Percentiles rank a stretch among this genome's conserved stretches.
Conservation (phyloP, 78 protist species). For the Tieghemostelium lacteum region DNA sequence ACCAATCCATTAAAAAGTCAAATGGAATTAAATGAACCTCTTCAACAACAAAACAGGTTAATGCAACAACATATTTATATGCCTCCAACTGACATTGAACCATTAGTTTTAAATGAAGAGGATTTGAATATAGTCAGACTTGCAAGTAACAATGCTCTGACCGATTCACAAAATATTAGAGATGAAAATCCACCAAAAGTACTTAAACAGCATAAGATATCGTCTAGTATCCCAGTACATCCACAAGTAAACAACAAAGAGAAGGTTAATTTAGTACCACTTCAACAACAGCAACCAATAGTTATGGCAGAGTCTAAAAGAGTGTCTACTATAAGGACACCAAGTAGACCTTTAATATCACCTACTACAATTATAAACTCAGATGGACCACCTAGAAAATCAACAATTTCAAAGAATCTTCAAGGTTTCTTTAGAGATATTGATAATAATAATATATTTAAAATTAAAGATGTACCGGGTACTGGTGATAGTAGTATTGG, state of each 20-base stretch:
- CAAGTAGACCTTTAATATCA: not conserved
- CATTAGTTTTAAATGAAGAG: slow-evolving; percentile 4
- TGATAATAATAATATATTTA: not conserved
- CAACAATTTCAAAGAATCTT: not conserved
- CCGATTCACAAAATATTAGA: not conserved
- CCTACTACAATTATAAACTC: too few species aligned
- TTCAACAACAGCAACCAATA: too few species aligned
- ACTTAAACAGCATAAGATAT: not conserved
- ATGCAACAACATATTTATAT: too few species aligned
- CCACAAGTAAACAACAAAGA: too few species aligned
- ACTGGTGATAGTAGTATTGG: too few species aligned
- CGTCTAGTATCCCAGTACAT: not conserved
- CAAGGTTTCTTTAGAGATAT: too few species aligned
- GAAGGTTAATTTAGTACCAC: too few species aligned
- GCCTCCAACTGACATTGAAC: too few species aligned
- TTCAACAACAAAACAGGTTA: too few species aligned
- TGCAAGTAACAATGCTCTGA: slow-evolving; percentile 2
- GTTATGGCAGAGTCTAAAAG: not conserved
- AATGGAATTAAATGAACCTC: too few species aligned
- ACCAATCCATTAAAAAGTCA: too few species aligned
- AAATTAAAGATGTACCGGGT: too few species aligned
- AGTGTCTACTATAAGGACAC: not conserved
- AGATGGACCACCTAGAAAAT: not conserved
- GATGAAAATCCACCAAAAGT: not conserved
- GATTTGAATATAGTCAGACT: slow-evolving; percentile 24